Evolutionary conservation across 768 basidiomycete genomes (phyloP), one percentile per base, ranked within the genome.

Genomic region (Panellus pusillus): DNA sequence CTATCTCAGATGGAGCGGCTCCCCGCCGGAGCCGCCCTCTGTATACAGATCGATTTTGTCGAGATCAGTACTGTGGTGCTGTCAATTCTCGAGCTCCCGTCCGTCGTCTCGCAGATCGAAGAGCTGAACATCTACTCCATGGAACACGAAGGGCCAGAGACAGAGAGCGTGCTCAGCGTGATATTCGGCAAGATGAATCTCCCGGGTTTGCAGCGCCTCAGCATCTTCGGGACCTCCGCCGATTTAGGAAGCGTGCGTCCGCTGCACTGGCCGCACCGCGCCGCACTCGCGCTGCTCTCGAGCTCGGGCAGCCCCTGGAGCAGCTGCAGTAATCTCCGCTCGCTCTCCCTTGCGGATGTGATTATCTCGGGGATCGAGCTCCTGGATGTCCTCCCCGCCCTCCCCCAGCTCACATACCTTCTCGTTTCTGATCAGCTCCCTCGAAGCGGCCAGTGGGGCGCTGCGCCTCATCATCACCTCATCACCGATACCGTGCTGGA

Each of bases 171-270:
- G 7, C 53, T 54, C 12, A 36, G 9, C 13, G 41, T 24, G 9
- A 19, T 54, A 15, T 54, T 54, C 32, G 28, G 9, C 4, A 27
- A 41, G 6, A 32, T 54, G 31, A 54, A 40, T 7, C 35, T 48
- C 6, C 53, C 53, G 17, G 1, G 2, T 2, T n/a, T 54, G 44
- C 24, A 11, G 15, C 43, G 28, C 8, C 37, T 52, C 4, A n/a
- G 42, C 17, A 24, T 52, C 17, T 7, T 8, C 12, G 50, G 43
- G 12, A 27, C 3, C 7, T 7, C 32, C 14, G 9, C 32, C 2
- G 32, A 35, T 8, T 2, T 4, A 14, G 1, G 14, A 11, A 17
- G 35, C 5, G 15, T 31, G 19, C 2, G 20, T 9, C 44, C 43
- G 3, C 9, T 45, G 7, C 15, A 14, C 14, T 44, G 50, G 43